Evolutionary conservation across 805 yeast genomes (phyloP), one percentile per base, ranked within the genome.

Genomic region (Kazachstania taianensis): DNA sequence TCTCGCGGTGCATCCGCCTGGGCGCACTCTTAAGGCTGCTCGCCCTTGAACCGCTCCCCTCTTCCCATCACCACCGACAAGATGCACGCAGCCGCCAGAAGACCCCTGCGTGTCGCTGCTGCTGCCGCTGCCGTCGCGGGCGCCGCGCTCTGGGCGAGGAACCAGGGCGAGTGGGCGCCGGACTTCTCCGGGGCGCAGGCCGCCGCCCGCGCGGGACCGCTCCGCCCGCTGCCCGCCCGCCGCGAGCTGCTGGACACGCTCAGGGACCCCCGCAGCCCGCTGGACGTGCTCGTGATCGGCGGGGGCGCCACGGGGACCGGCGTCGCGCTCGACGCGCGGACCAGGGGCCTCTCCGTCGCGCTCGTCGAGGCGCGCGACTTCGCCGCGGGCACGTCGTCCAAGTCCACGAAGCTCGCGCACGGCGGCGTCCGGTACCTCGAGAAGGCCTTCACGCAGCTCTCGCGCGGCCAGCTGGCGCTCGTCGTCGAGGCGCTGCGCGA

Each of bases 291-390:
- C 44, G 69, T 87, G 47, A 77, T 89, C 47, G 97, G 97, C 42
- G 96, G 96, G 47, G 97, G 97, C 56, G 96, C 96, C 27, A 79
- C 92, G 12, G 97, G 97, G 43, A 67, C 95, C 5, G 97, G 96
- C 41, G 74, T 84, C 32, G 96, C 96, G 1, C 66, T 87, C 30
- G 97, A 87, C 62, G 96, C 96, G 25, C 73, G 80, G 20, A 73
- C 94, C 29, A 72, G 97, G 60, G 96, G 96, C 32, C 72, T 86
- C 48, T 82, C 84, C 53, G 95, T 85, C 29, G 82, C 94, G 35
- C 60, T 87, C 39, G 71, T 87, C 40, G 97, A 87, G 61, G 80
- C 80, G 55, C 76, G 75, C 45, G 97, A 87, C 65, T 87, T 81
- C 55, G 94, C 95, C 6, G 70, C 85, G 7, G 96, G 95, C 28